Evolutionary conservation across 1,139 yeast species (phyloP), one percentile per base, ranked within the genome.

Genomic region (Magnusiomyces suaveolens): DNA sequence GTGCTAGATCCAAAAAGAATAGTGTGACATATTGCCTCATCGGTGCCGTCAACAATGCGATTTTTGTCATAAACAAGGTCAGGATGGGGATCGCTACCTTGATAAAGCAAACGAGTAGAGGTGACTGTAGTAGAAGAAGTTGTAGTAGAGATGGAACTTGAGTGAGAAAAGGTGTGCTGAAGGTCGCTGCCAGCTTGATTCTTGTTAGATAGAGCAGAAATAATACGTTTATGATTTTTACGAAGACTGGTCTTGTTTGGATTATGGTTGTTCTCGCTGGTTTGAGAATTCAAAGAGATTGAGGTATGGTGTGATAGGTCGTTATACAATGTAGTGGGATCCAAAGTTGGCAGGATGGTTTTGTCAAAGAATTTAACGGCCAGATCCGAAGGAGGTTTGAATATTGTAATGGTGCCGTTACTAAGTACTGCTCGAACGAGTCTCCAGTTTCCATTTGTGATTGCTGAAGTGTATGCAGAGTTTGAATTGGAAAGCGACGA

Each of bases 21-120:
- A 12, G 86, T 80, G 67, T 88, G 96, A 57, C 89, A 78, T 46
- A 88, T 74, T 46, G 89, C 78, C 65, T 87, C 96, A 20, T 81
- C 66, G 1, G 87, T 66, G 18, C 85, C 85, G 29, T 75, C 73
- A 12, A 74, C 61, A 52, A 78, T 72, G 16, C 10, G 6, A 29
- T 29, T 29, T 56, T 76, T 56, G 54, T 75, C 77, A 41, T 72
- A 70, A 58, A 81, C 73, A 44, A 88, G 70, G 47, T 81, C 82
- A 1, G 96, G 96, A 66, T 88, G 96, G 1, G 84, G 83, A 56
- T 75, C 66, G 33, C 55, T 55, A 24, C 65, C 65, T 49, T 49
- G 48, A 38, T 33, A 54, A 29, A 52, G 53, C 18, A 56, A 46
- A 14, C 52, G 54, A 23, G 52, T 39, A 24, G 51, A 41, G 23